A percentile compares a stretch with the other conserved stretches of the same genome.
phyloP scores from a whole-genome alignment of 805 yeast species.

The Ogataea allantospora region DNA sequence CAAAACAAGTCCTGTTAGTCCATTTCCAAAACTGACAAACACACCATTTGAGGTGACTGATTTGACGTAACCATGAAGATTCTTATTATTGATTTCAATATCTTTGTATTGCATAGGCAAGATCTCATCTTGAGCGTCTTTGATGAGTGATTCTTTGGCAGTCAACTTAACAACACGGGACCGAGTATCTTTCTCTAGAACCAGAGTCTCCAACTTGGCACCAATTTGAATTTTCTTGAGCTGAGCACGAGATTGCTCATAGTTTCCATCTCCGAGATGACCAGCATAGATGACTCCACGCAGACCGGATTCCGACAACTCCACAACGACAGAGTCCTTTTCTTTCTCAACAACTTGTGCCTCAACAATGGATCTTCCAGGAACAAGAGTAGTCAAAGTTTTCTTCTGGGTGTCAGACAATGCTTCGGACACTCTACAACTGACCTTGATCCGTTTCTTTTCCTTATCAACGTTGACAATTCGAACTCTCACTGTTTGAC shows the following conservation, averaged over 20 bases:
- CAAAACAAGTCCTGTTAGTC: constrained; percentile 78
- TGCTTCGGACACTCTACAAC: constrained; percentile 66
- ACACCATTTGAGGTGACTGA: constrained; percentile 78
- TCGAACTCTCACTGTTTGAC: constrained; percentile 79
- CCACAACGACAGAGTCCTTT: constrained; percentile 69
- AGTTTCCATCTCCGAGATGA: constrained; percentile 74
- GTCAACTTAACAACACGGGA: constrained; percentile 62
- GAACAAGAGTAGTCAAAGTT: constrained; percentile 44
- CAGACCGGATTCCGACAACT: constrained; percentile 48
- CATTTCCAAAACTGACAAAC: constrained; percentile 78
- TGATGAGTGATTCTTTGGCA: constrained; percentile 63
- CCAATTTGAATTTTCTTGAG: constrained; percentile 67
- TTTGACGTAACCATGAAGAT: constrained; percentile 71
- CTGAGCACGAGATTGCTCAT: constrained; percentile 65
- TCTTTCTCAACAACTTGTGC: constrained; percentile 71
- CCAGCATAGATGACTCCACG: constrained; percentile 73
- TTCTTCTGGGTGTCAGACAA: constrained; percentile 46
- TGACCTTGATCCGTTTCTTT: constrained; percentile 58
- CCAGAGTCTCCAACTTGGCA: constrained; percentile 53
- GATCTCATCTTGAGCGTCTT: constrained; percentile 51
- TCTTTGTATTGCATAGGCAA: constrained; percentile 65
- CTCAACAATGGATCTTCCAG: constrained; percentile 61
- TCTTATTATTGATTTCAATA: constrained; percentile 44
- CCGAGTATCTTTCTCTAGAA: constrained; percentile 63
- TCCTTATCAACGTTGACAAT: constrained; percentile 56